A percentile compares a stretch with the other conserved stretches of the same genome.
These are phyloP conservation scores for Cynara cardunculus DNA, from an alignment of 129 eudicot species.

Conservation along the genomic window DNA sequence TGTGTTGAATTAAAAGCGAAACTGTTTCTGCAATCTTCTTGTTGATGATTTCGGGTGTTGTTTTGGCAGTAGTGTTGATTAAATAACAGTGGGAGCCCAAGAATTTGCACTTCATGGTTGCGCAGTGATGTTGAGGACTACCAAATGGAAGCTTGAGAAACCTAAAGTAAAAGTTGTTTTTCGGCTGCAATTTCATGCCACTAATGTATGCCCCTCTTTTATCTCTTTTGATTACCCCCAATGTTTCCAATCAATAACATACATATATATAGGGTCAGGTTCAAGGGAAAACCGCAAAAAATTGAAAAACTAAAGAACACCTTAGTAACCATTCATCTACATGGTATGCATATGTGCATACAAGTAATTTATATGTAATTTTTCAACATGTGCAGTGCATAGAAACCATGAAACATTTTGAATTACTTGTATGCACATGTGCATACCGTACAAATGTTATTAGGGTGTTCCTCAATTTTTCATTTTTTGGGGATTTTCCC, in stretches of 20 bases:
- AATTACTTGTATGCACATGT: no score
- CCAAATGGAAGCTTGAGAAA: constrained; percentile 96
- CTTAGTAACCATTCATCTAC: no score
- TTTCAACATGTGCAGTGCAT: no score
- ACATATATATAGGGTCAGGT: no score
- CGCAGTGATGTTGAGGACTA: constrained; percentile 65
- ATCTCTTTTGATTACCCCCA: neutral
- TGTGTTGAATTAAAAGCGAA: neutral
- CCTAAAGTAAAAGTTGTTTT: constrained; percentile 95
- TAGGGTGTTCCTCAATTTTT: no score
- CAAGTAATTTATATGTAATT: no score
- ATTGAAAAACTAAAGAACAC: no score
- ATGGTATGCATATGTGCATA: no score
- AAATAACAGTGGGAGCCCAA: neutral
- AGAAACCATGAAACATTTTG: no score
- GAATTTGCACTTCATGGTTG: constrained; percentile 37
- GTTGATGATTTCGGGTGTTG: neutral
- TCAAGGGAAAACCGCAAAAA: no score
- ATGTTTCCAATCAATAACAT: neutral
- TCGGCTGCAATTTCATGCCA: constrained; percentile 95
- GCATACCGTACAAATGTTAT: no score
- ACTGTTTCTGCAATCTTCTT: neutral
- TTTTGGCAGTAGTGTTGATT: constrained; percentile 13
- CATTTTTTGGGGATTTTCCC: no score
- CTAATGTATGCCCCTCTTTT: constrained; percentile 54